These are phyloP conservation scores for Kwoniella sp. DNA, from an alignment of 768 basidiomycete species.

Conservation along the genomic window DNA sequence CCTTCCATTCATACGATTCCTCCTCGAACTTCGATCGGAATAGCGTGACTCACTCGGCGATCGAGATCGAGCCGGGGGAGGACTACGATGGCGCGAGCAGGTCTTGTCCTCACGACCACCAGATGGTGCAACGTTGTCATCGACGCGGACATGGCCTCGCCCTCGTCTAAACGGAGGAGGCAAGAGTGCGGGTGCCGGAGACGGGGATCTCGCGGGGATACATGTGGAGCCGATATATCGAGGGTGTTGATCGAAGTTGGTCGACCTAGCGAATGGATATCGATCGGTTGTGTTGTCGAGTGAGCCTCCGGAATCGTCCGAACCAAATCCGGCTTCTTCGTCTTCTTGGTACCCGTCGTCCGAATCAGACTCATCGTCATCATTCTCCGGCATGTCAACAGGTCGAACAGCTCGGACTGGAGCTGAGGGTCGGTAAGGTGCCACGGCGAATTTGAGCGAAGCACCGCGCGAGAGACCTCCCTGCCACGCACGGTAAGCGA, in stretches of 20 bases:
- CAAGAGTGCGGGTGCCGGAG: conserved; percentile 21
- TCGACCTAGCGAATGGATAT: conserved; percentile 37
- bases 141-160: conserved; percentile 32
- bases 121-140: conserved; percentile 2
- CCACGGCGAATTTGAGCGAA: conserved; percentile 23
- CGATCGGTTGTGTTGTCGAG: conserved; percentile 4
- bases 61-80: conserved; percentile 23
- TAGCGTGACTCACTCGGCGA: conserved; percentile 9
- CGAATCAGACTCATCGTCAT: conserved; percentile 19
- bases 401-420: not conserved
- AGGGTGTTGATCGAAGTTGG: conserved; percentile 23
- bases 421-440: conserved; percentile 6
- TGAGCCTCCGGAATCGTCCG: conserved; percentile 14
- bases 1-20: conserved; percentile 13
- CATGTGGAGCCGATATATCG: conserved; percentile 6
- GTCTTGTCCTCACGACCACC: conserved; percentile 17
- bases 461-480: not conserved
- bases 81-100: conserved; percentile 31
- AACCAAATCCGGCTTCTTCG: conserved; percentile 29
- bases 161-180: conserved; percentile 33
- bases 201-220: conserved; percentile 13
- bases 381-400: not conserved
- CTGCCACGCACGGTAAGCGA: not conserved
- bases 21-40: conserved; percentile 3
- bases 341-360: conserved; percentile 37